Percentiles rank a stretch among this genome's conserved stretches.
Conservation (phyloP, 2,329 filamentous ascomycete species). For the Arthrobotrys conoides region DNA sequence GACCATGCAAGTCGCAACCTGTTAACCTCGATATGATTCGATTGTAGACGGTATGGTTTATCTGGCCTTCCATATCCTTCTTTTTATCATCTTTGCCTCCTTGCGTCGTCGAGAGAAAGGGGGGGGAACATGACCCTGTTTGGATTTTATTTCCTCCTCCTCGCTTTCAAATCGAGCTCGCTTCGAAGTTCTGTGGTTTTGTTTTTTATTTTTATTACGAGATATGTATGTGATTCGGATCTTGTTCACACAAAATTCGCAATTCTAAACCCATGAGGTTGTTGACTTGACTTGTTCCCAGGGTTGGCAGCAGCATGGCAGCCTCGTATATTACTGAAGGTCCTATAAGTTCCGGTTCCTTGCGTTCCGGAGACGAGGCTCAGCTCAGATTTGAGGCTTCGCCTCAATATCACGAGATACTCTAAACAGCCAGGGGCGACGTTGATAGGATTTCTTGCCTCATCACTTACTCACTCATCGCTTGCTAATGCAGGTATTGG, state of each 20-base stretch:
- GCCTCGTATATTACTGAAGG: slow-evolving; percentile 13
- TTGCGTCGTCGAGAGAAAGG: not conserved
- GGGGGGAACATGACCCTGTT: no score
- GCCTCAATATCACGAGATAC: slow-evolving; percentile 18
- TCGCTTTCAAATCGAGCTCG: not conserved
- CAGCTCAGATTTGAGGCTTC: slow-evolving; percentile 19
- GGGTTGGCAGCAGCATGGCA: slow-evolving; percentile 1
- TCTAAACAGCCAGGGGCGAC: slow-evolving; percentile 23
- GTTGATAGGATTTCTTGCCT: slow-evolving; percentile 8
- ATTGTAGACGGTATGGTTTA: slow-evolving; percentile 9
- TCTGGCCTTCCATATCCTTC: not conserved
- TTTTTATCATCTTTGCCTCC: not conserved
- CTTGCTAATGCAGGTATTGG: slow-evolving; percentile 22
- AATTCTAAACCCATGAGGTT: slow-evolving; percentile 9
- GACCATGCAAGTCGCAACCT: not conserved
- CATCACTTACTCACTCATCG: not conserved
- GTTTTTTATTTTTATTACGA: slow-evolving; percentile 14
- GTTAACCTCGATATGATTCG: no score
- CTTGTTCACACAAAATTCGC: slow-evolving; percentile 6
- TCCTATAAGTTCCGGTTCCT: slow-evolving; percentile 44
- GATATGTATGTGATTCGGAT: not conserved
- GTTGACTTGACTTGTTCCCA: not conserved
- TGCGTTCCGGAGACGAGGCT: slow-evolving; percentile 39
- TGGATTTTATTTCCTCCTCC: slow-evolving; percentile 4
- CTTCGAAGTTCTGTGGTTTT: not conserved